Base-by-base conservation (phyloP, 2,329 filamentous ascomycete genomes). In the Diaporthe velutina region DNA sequence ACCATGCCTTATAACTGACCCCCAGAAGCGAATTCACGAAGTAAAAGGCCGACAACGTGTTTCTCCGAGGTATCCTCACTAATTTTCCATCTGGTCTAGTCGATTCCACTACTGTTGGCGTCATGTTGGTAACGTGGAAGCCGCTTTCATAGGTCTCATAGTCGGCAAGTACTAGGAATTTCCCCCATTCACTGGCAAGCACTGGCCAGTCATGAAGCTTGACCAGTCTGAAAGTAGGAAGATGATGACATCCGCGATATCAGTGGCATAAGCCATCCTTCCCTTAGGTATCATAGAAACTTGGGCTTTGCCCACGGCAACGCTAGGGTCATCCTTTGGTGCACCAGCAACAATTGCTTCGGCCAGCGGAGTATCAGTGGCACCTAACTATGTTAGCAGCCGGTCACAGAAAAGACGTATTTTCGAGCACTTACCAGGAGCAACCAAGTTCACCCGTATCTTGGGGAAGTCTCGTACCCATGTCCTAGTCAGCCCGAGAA, bases 181-280 rank as follows among this genome's bases (percentile, higher is more conserved):
- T 5, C 38, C 58, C 10, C 58, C 58, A 42, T 61, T 61, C 7
- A 61, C 58, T 45, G 58, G 58, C 38, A 61, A 25, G 17, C 58
- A 61, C 58, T 61, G 58, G 3, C 58, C 58, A 6, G 58, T 61
- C 13, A 61, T 61, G 58, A 61, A 61, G 58, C 58, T 61, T 22
- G 58, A 61, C 58, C 58, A 61, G 9, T 61, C 38, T 10, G 58
- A 61, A 22, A 42, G 58, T 10, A 61, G 58, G 12, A 61, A 61
- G 19, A 61, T 22, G 22, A 61, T 22, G 2, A 38, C 25, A 22
- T 61, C 58, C 58, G 58, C 58, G 22, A 61, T 45, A 30, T 61
- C 58, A 42, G 58, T 61, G 12, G 58, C 58, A 42, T 42, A 61
- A 8, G 58, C 58, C 58, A 61, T 42, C 58, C 58, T 61, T 45